Base-by-base conservation (phyloP, 1,284 basidiomycete genomes). In the Microbotryum intermedium region DNA sequence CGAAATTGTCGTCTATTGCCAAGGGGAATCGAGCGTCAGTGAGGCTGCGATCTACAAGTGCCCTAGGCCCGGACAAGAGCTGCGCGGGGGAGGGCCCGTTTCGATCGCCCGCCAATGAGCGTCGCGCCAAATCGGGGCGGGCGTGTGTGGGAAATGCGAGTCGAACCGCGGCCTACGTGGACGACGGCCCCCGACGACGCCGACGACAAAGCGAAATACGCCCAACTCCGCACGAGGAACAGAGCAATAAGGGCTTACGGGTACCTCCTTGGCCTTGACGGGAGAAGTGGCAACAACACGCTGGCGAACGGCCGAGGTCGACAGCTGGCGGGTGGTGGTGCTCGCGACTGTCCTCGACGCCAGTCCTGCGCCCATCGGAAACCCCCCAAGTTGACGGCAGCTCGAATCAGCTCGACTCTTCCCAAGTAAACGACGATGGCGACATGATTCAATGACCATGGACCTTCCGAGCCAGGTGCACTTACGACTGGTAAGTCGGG, bases 1-100 rank as follows among this genome's bases (percentile, higher is more conserved):
- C 26, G 66, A 67, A 51, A 72, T 69, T 80, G 60, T 60, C 11
- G 66, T 60, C 66, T 68, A 53, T 43, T 23, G 0, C 3, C 7
- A n/a, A 16, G 25, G 25, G 10, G 25, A 26, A 8, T 4, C 4
- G 45, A 29, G 29, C 25, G 10, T 21, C 18, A 53, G 39, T 28
- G n/a, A 13, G 34, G 16, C 51, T 25, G 16, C 21, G 11, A 20
- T 53, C 51, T 25, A 21, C 34, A 18, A 34, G 20, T 54, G 42
- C 42, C 25, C 30, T 5, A 4, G n/a, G 28, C 23, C 21, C 39
- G 52, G 42, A 11, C 39, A 21, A 26, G 21, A 13, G 18, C 18
- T 25, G 47, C 23, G 4, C 34, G 34, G 34, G 34, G 34, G 34
- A 23, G 8, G 7, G 34, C 45, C 9, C n/a, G 18, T 18, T 10